Conservation (phyloP, 2,329 filamentous ascomycete genomes). For the Curvularia sp. region DNA sequence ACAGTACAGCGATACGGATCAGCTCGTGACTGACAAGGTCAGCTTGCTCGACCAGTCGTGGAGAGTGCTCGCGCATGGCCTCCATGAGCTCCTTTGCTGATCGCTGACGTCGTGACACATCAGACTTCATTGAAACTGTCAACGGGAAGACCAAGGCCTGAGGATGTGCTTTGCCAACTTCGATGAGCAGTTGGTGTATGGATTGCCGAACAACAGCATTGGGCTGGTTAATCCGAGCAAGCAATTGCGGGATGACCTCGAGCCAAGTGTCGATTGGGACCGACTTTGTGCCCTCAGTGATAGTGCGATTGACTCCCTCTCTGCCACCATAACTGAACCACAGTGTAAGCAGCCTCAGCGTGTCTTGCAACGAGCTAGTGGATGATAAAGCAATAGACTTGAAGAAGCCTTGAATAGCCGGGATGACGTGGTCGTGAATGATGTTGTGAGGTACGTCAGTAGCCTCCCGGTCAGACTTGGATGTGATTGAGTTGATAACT, state of each 20-base stretch:
- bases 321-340: slow-evolving; percentile 96
- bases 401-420: slow-evolving; percentile 95
- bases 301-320: slow-evolving; percentile 83
- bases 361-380: slow-evolving; percentile 94
- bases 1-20: slow-evolving; percentile 93
- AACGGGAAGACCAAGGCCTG: slow-evolving; percentile 96
- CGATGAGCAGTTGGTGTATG: slow-evolving; percentile 88
- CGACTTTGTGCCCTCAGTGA: slow-evolving; percentile 87
- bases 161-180: slow-evolving; percentile 92
- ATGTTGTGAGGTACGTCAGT: slow-evolving; percentile 69
- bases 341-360: slow-evolving; percentile 85
- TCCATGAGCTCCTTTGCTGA: slow-evolving; percentile 96
- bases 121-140: slow-evolving; percentile 97
- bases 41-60: slow-evolving; percentile 90
- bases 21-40: slow-evolving; percentile 95
- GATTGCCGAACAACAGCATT: slow-evolving; percentile 87
- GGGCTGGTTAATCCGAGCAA: slow-evolving; percentile 96
- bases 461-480: slow-evolving; percentile 68
- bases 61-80: slow-evolving; percentile 94
- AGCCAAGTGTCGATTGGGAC: slow-evolving; percentile 99
- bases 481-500: slow-evolving; percentile 83
- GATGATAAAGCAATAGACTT: slow-evolving; percentile 92
- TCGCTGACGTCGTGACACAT: slow-evolving; percentile 81
- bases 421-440: slow-evolving; percentile 87
- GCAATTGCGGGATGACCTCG: slow-evolving; percentile 95